A percentile compares a stretch with the other conserved stretches of the same genome.
phyloP scores from a whole-genome alignment of 371 early-diverging fungal genomes.

The Entomophthora muscae region DNA sequence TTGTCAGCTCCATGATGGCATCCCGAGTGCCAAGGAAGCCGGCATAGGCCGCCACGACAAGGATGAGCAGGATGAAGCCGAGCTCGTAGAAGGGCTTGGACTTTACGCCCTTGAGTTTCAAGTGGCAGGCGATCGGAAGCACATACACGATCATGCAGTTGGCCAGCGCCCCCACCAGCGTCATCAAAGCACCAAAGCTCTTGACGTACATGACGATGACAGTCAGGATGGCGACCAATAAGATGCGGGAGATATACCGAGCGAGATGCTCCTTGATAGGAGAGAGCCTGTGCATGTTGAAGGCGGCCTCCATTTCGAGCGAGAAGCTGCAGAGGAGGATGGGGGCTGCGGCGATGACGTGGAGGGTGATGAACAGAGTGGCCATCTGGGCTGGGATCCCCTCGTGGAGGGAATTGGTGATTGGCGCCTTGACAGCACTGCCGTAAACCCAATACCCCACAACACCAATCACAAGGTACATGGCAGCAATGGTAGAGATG shows the following conservation, averaged over 20 bases:
- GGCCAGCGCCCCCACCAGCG: conserved; percentile 60
- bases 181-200: conserved; percentile 66
- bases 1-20: conserved; percentile 21
- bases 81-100: background rate
- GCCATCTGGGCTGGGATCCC: conserved; percentile 30
- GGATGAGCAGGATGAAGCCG: background rate
- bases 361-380: conserved; percentile 55
- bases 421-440: conserved; percentile 37
- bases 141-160: conserved; percentile 62
- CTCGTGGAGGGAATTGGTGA: conserved; percentile 47
- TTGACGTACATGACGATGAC: conserved; percentile 47
- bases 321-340: conserved; percentile 62
- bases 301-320: conserved; percentile 30
- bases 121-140: conserved; percentile 67
- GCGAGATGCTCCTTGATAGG: conserved; percentile 25
- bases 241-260: conserved; percentile 35
- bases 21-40: conserved; percentile 53
- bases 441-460: conserved; percentile 75
- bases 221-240: conserved; percentile 26
- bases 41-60: conserved; percentile 43
- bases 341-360: conserved; percentile 66
- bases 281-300: background rate
- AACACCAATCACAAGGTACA: conserved; percentile 57
- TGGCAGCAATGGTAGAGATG: conserved; percentile 43
- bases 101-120: conserved; percentile 44